Base-by-base conservation (phyloP, 2,329 filamentous ascomycete genomes). In the Neoscytalidium dimidiatum region DNA sequence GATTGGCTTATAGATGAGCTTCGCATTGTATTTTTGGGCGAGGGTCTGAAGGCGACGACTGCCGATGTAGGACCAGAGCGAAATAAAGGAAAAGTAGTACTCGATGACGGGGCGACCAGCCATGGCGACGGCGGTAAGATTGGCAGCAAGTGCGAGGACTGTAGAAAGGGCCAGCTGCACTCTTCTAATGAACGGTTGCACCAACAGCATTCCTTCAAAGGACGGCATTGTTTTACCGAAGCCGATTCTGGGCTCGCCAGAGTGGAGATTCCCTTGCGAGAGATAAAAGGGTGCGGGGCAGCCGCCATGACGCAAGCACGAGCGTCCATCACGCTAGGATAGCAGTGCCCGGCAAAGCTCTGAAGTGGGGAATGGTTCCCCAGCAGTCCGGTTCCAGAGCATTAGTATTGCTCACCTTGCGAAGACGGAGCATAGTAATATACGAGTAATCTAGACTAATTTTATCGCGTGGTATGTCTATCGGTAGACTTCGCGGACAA, bases 1-100 rank as follows among this genome's bases (percentile, higher is more conserved):
- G 9, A 75, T 66, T 26, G 73, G 73, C 60, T 74, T 74, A 68
- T 69, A 74, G 66, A 76, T 60, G 67, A 72, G 68, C 48, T 67
- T 44, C 28, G 69, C 71, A 64, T 73, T 70, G 53, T 68, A 67
- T 6, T 71, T 44, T 9, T 65, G 48, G 14, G 68, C 70, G 3
- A 74, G 66, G 17, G 57, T 52, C 19, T 69, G 68, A 14, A 75
- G 66, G 17, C 68, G 71, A 2, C 67, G 69, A 48, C 73, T 75
- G 52, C 72, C 73, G 56, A 74, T 68, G 61, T 72, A 72, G 26
- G 73, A 74, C 72, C 72, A 74, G 19, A 74, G 68, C 1, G 73
- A 75, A 43, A 75, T 71, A 67, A 74, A 74, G 35, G 72, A 74
- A 64, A 75, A 75, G 58, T 73, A 74, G 43, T 67, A 66, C 46